These are phyloP conservation scores for Eucalyptus decipiens DNA, from an alignment of 345 rosid species.

Conservation along the genomic window DNA sequence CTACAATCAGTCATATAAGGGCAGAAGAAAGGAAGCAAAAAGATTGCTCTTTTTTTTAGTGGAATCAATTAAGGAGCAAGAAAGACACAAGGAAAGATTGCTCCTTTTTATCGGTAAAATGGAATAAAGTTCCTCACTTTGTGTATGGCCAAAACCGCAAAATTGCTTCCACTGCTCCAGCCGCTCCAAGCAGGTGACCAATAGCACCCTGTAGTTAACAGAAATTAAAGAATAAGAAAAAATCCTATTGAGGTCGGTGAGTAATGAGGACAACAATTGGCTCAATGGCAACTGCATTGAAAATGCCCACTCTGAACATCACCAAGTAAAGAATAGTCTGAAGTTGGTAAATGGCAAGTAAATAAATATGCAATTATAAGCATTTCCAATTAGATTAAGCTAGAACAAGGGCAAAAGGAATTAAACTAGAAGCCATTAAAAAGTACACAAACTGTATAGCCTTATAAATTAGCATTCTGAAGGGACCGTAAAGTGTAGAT, in stretches of 20 bases:
- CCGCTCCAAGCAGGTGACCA: slow-evolving; percentile 99
- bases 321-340: not conserved
- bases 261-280: not conserved
- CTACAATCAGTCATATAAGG: not conserved
- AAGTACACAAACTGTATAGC: not conserved
- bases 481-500: fast-evolving
- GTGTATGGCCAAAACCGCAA: slow-evolving; percentile 64
- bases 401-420: not conserved
- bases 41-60: not conserved
- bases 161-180: slow-evolving; percentile 92
- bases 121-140: slow-evolving; percentile 23
- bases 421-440: not conserved
- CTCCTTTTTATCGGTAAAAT: not conserved
- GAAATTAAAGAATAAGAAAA: not conserved
- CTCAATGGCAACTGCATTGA: not conserved
- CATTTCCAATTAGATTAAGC: not conserved
- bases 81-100: not conserved
- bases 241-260: not conserved
- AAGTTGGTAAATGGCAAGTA: not conserved
- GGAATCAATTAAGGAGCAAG: not conserved
- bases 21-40: not conserved
- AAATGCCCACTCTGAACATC: not conserved
- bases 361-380: not conserved
- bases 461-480: not conserved
- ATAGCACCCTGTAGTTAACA: slow-evolving; percentile 52